A percentile compares a stretch with the other conserved stretches of the same genome.
Evolutionary conservation across 1,284 basidiomycete species (phyloP).

Genomic region (Naganishia cerealis): DNA sequence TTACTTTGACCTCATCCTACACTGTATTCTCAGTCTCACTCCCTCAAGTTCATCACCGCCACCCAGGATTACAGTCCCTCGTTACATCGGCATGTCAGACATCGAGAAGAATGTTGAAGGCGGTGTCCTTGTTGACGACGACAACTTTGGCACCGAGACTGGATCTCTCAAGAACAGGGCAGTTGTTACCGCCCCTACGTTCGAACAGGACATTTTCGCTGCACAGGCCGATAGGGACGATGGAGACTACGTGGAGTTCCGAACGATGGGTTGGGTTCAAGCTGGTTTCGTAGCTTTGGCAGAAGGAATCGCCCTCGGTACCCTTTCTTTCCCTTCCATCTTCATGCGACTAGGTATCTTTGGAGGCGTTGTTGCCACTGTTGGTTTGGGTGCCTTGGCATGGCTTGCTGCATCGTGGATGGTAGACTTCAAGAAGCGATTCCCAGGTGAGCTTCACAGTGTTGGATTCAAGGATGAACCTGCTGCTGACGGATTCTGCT

Average conservation of each 20-base stretch:
- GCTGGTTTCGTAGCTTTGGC: slow-evolving; percentile 47
- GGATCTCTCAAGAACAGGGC: slow-evolving; percentile 66
- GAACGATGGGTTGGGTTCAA: slow-evolving; percentile 48
- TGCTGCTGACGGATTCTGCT: background rate
- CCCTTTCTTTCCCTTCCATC: slow-evolving; percentile 48
- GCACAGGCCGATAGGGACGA: slow-evolving; percentile 39
- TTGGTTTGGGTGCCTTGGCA: slow-evolving; percentile 42
- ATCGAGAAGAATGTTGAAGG: slow-evolving; percentile 17
- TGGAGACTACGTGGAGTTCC: slow-evolving; percentile 47
- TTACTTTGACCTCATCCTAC: background rate
- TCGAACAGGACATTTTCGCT: slow-evolving; percentile 43
- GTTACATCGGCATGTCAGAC: slow-evolving; percentile 15
- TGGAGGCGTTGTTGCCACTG: slow-evolving; percentile 45
- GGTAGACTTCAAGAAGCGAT: slow-evolving; percentile 49
- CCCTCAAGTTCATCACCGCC: background rate
- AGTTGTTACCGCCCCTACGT: slow-evolving; percentile 68
- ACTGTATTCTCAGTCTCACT: too few relatives aligned
- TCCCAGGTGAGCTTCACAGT: slow-evolving; percentile 40
- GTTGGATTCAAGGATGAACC: background rate
- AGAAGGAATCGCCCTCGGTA: slow-evolving; percentile 50
- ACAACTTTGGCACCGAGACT: slow-evolving; percentile 67
- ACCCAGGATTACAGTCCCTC: background rate
- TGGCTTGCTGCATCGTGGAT: slow-evolving; percentile 48
- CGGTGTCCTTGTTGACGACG: slow-evolving; percentile 87
- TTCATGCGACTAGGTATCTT: slow-evolving; percentile 47